Evolutionary conservation across 768 basidiomycete species (phyloP).

Genomic region (Pleurotus tuoliensis): DNA sequence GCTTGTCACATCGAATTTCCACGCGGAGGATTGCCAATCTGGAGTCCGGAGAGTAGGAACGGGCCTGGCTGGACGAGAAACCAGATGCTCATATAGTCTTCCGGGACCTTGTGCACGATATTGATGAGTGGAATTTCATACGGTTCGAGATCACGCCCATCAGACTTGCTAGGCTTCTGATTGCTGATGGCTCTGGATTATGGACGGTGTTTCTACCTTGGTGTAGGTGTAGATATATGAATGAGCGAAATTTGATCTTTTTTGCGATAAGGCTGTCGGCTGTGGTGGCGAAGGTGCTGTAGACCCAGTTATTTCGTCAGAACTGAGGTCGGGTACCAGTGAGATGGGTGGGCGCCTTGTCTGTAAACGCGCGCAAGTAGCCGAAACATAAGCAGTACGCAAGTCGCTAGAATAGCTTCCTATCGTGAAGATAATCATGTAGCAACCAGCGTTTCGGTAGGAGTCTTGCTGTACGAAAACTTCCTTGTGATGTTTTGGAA

Average conservation of each 20-base stretch:
- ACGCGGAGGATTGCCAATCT: too few relatives aligned
- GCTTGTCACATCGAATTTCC: too few relatives aligned
- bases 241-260: constrained; percentile 9
- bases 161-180: not conserved
- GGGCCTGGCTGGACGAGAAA: constrained; percentile 36
- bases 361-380: constrained; percentile 28
- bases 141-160: constrained; percentile 29
- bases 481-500: constrained; percentile 11
- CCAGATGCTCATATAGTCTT: constrained; percentile 61
- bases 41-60: too few relatives aligned
- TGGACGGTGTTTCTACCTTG: too few relatives aligned
- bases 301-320: constrained; percentile 13
- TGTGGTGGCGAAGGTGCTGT: constrained; percentile 23
- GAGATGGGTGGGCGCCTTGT: not conserved
- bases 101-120: constrained; percentile 39
- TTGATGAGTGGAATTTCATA: constrained; percentile 69
- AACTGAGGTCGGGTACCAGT: not conserved
- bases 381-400: constrained; percentile 33
- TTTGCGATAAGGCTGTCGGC: constrained; percentile 33
- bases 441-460: constrained; percentile 44
- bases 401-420: constrained; percentile 31
- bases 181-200: not conserved
- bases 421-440: constrained; percentile 16
- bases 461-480: constrained; percentile 41
- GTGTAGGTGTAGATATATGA: constrained; percentile 37